A percentile compares a stretch with the other conserved stretches of the same genome.
Evolutionary conservation across 1,284 basidiomycete genomes (phyloP).

Genomic region (Pseudomicrostroma phylloplanum): DNA sequence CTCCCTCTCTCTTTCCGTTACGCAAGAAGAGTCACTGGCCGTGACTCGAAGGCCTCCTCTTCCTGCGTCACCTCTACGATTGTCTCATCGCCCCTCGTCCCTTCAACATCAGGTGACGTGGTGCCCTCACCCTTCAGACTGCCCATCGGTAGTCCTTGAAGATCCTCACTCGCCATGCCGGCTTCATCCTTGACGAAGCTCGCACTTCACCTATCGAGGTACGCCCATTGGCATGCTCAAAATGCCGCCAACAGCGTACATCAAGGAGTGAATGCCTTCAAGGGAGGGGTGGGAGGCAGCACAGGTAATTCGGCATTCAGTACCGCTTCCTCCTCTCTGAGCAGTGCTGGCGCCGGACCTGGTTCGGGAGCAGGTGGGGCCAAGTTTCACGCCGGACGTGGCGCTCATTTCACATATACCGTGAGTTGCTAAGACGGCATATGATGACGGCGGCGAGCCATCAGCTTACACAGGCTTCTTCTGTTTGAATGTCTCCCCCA

Average conservation of each 20-base stretch:
- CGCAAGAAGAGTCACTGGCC: too few species aligned
- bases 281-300: neutral
- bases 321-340: slow-evolving; percentile 13
- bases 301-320: neutral
- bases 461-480: neutral
- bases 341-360: slow-evolving; percentile 30
- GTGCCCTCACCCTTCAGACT: too few species aligned
- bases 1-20: too few species aligned
- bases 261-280: slow-evolving; percentile 4
- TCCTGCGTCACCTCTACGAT: too few species aligned
- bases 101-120: too few species aligned
- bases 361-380: slow-evolving; percentile 31
- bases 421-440: slow-evolving; percentile 2
- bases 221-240: slow-evolving; percentile 1
- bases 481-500: neutral
- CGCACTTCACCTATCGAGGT: slow-evolving; percentile 1
- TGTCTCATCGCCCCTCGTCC: too few species aligned
- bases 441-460: neutral
- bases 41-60: too few species aligned
- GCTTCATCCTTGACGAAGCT: slow-evolving; percentile 5
- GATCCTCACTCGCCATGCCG: neutral
- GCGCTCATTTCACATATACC: slow-evolving; percentile 34
- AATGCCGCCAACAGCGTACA: neutral
- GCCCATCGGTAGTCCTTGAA: too few species aligned
- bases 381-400: slow-evolving; percentile 40